Conservation (phyloP, 2,329 filamentous ascomycete genomes). For the Diaporthe amygdali region DNA sequence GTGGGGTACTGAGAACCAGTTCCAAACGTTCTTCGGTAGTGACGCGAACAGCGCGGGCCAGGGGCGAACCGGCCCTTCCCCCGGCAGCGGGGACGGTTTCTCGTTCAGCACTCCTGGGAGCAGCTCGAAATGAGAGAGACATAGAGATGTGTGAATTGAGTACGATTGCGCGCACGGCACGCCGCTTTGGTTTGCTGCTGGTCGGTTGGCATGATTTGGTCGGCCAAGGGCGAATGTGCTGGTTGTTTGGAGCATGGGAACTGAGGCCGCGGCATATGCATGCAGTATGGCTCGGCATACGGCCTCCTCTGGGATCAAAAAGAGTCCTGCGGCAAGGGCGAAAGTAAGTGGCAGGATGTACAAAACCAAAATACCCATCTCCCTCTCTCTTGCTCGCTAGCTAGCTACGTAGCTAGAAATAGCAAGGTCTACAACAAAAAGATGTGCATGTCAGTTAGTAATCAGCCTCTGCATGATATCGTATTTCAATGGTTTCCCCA, state of each 20-base stretch:
- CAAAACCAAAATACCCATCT: slow-evolving; percentile 24
- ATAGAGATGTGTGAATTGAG: too few relatives aligned
- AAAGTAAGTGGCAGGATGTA: neutral
- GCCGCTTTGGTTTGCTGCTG: neutral
- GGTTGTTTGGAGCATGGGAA: neutral
- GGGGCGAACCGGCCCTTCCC: slow-evolving; percentile 14
- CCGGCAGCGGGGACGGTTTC: slow-evolving; percentile 24
- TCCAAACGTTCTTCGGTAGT: slow-evolving; percentile 53
- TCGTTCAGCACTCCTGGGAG: slow-evolving; percentile 24
- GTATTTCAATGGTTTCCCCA: neutral
- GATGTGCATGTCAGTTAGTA: neutral
- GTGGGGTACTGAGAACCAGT: slow-evolving; percentile 57
- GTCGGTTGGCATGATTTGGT: neutral
- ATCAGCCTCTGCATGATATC: neutral
- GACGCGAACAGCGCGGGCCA: neutral
- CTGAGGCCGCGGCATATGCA: neutral
- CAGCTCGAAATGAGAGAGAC: neutral
- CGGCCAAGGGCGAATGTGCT: neutral
- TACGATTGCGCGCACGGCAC: neutral
- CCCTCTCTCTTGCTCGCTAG: neutral
- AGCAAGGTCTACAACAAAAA: neutral
- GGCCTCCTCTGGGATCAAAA: neutral
- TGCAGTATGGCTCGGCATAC: neutral
- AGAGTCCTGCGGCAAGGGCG: neutral
- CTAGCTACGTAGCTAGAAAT: neutral